Conservation (phyloP, 768 basidiomycete species). For the Pholiota conissans region DNA sequence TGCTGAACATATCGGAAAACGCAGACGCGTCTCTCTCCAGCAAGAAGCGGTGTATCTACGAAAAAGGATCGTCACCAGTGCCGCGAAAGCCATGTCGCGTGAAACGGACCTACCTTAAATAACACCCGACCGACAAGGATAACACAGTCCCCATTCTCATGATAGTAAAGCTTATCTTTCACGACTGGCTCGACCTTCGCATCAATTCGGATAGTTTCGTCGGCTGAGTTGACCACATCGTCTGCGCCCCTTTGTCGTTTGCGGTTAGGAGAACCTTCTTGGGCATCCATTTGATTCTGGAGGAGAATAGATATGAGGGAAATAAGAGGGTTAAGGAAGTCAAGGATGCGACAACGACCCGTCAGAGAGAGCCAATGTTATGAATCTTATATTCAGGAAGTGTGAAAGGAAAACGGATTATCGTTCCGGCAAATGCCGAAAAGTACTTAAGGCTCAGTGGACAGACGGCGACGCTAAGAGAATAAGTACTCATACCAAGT, state of each 20-base stretch:
- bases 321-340: background rate
- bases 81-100: too few species aligned
- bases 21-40: constrained; percentile 13
- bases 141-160: constrained; percentile 12
- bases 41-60: constrained; percentile 16
- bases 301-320: background rate
- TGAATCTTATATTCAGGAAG: too few species aligned
- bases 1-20: constrained; percentile 14
- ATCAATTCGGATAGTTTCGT: background rate
- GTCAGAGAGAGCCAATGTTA: too few species aligned
- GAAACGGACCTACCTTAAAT: constrained; percentile 17
- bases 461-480: too few species aligned
- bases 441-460: too few species aligned
- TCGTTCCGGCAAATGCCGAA: too few species aligned
- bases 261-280: background rate
- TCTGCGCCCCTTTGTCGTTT: background rate
- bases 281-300: background rate
- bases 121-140: constrained; percentile 9
- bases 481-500: too few species aligned
- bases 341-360: too few species aligned
- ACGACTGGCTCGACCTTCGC: background rate
- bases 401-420: too few species aligned
- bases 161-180: constrained; percentile 6
- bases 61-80: too few species aligned
- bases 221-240: background rate